Evolutionary conservation across 768 basidiomycete species (phyloP).

Genomic region (Gymnopilus junonius): DNA sequence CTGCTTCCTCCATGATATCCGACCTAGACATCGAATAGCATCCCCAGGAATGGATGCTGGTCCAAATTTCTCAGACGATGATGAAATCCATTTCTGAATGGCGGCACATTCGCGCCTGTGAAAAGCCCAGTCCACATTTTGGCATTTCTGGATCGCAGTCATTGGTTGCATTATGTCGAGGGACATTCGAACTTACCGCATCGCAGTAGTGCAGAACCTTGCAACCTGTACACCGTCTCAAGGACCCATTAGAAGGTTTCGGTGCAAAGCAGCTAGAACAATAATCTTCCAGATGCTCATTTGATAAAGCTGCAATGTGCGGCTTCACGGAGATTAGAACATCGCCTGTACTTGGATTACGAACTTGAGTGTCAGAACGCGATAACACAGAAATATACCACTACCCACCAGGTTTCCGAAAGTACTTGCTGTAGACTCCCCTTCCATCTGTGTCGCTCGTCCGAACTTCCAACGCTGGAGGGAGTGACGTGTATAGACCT

Average conservation of each 20-base stretch:
- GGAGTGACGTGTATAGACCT: constrained; percentile 21
- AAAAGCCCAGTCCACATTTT: constrained; percentile 69
- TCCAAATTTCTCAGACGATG: constrained; percentile 38
- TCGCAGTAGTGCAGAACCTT: constrained; percentile 77
- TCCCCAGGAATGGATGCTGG: constrained; percentile 63
- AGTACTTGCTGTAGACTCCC: constrained; percentile 26
- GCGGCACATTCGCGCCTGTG: constrained; percentile 85
- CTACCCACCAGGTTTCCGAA: constrained; percentile 26
- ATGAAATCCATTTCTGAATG: constrained; percentile 56
- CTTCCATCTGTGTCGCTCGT: constrained; percentile 19
- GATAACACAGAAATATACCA: neutral
- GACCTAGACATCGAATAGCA: constrained; percentile 77
- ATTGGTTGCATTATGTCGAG: neutral
- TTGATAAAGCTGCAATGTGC: constrained; percentile 68
- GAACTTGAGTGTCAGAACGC: neutral
- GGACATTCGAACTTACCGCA: constrained; percentile 45
- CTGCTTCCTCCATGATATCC: constrained; percentile 70
- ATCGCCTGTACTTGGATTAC: constrained; percentile 50
- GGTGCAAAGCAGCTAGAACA: constrained; percentile 72
- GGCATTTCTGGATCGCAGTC: constrained; percentile 55
- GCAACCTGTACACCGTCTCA: constrained; percentile 81
- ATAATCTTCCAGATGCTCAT: constrained; percentile 55
- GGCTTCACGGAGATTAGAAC: constrained; percentile 62
- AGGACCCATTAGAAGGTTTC: constrained; percentile 24
- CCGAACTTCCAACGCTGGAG: constrained; percentile 25